Evolutionary conservation across 176 grass and related monocot species (phyloP).

Genomic region (Thalia dealbata): DNA sequence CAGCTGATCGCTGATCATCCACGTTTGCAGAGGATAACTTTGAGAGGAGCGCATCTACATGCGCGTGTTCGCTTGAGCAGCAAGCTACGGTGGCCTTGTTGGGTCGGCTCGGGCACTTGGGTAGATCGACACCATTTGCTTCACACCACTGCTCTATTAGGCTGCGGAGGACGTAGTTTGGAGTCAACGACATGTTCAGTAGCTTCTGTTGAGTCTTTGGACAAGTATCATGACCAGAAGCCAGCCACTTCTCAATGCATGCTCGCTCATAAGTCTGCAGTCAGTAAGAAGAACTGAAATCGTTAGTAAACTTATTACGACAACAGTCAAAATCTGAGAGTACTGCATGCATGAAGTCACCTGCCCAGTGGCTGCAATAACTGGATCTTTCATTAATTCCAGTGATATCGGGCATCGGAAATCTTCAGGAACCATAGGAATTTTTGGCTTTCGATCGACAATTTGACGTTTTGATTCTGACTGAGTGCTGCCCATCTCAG

Average conservation of each 20-base stretch:
- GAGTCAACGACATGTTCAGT: slow-evolving; percentile 43
- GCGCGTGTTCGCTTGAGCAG: neutral
- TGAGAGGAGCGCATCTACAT: neutral
- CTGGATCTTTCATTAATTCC: slow-evolving; percentile 90
- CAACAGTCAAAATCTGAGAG: neutral
- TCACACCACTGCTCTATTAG: slow-evolving; percentile 47
- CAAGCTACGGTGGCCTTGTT: neutral
- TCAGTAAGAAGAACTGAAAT: neutral
- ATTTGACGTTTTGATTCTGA: slow-evolving; percentile 28
- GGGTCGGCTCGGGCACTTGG: neutral
- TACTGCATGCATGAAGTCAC: slow-evolving; percentile 7
- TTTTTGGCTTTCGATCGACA: slow-evolving; percentile 16
- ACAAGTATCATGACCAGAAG: slow-evolving; percentile 58
- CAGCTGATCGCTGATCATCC: slow-evolving; percentile 2
- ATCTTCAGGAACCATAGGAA: slow-evolving; percentile 58
- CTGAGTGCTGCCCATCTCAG: slow-evolving; percentile 55
- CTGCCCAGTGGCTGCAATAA: slow-evolving; percentile 63
- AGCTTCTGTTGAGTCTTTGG: slow-evolving; percentile 84
- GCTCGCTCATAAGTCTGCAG: slow-evolving; percentile 71
- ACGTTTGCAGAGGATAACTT: neutral
- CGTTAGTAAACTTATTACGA: neutral
- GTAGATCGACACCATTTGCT: slow-evolving; percentile 1
- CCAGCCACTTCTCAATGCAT: slow-evolving; percentile 73
- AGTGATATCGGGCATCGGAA: slow-evolving; percentile 92
- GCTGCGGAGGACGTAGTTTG: slow-evolving; percentile 81